Evolutionary conservation across 352 stramenopile species (phyloP), one percentile per base, ranked within the genome.

Genomic region (Globisporangium cystogenes): DNA sequence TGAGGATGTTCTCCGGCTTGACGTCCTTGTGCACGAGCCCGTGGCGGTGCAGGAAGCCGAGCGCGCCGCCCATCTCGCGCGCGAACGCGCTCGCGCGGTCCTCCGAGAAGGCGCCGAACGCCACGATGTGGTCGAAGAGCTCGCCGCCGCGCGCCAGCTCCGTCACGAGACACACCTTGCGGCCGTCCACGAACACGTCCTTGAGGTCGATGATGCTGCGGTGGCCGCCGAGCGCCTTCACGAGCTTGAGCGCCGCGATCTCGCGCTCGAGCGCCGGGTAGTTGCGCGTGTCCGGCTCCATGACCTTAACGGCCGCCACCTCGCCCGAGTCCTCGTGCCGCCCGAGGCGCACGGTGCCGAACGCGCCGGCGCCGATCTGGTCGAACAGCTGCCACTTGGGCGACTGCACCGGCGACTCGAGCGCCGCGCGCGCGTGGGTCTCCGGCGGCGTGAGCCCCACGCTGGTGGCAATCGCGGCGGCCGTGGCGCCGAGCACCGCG

Each of bases 101-200:
- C 57, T 93, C 82, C 0, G 59, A 21, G 37, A 88, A 82, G 27
- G 72, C 73, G n/a, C 82, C 80, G 41, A 75, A 75, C 1, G 63
- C 57, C 24, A 95, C 78, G 44, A 98, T 89, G 41, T 92, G 68
- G 49, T 97, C 87, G 59, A 96, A 98, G 16, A 98, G 67, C 57
- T 97, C 90, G 7, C 87, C 87, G 53, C 91, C 91, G 18, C 66
- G 70, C 15, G 87, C 79, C 11, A 96, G 63, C 49, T 97, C 90
- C 15, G 89, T 96, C 10, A 97, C 81, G 35, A 97, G 63, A 51
- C 72, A 93, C 27, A 97, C 67, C 49, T 91, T 82, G 16, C 68
- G 74, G 23, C 74, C 72, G 45, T 91, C 74, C 14, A 89, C 72
- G 59, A 90, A 96, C 26, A 96, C 74, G 50, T 96, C 86, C 7